Evolutionary conservation across 768 basidiomycete genomes (phyloP), one percentile per base, ranked within the genome.

Genomic region (Phaeolepiota aurea): DNA sequence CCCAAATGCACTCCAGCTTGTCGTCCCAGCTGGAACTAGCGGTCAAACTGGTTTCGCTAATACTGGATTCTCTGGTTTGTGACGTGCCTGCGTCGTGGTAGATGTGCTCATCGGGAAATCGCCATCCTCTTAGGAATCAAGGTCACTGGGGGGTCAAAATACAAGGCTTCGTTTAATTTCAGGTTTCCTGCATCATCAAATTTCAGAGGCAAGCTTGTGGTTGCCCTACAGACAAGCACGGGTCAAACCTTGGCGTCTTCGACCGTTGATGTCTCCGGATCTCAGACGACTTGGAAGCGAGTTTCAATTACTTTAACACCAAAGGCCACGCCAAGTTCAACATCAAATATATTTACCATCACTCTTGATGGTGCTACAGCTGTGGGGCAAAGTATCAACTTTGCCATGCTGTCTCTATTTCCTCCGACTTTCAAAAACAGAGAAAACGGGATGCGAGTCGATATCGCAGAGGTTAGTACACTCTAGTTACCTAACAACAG

Each of bases 401-500:
- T 82, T 43, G 72, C 75, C 0, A 65, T 82, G 65, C 65, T 82
- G 41, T 76, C 74, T 10, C 55, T 83, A 36, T 81, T 84, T 57
- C 81, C 82, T 0, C 80, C 81, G 4, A 83, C 79, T 2, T 82
- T 75, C 62, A 80, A 77, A 46, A 58, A 63, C 36, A 65, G 77
- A 38, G 43, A 54, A 21, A 83, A 83, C 49, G 82, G 82, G 0
- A 66, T 82, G 65, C 64, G 82, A 21, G 54, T 66, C 3, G 81
- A 82, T 47, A 62, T 82, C 37, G 77, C 79, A 10, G 63, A 71
- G 47, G 77, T 73, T 3, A 30, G 38, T 4, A 10, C 19, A 9
- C 10, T 10, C 15, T 16, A 3, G 20, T 38, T 2, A 2, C 2
- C 13, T 2, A 13, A 9, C n/a, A 31, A 9, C 11, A 15, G 2